Evolutionary conservation across 495 filamentous ascomycete species (phyloP).

Genomic region (Talaromyces trachyspermus): DNA sequence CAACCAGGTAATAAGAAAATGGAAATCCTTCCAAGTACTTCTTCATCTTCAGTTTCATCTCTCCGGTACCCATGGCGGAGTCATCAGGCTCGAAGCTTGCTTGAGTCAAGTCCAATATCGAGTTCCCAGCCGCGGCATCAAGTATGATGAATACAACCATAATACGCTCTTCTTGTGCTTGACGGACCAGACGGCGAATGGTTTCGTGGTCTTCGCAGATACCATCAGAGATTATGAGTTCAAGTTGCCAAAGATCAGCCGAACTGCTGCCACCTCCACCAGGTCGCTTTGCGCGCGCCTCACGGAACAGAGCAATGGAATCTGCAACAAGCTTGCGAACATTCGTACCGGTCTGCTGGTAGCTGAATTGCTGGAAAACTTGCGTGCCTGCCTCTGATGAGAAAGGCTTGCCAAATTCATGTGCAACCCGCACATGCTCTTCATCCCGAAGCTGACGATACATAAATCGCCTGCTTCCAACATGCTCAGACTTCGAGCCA

Average conservation of each 20-base stretch:
- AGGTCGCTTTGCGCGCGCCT: conserved; percentile 55
- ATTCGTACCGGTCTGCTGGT: conserved; percentile 77
- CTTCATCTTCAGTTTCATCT: conserved; percentile 67
- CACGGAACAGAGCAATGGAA: conserved; percentile 73
- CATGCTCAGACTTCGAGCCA: conserved; percentile 76
- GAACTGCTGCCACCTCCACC: conserved; percentile 36
- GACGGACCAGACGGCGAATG: conserved; percentile 70
- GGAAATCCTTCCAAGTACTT: conserved; percentile 93
- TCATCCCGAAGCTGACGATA: conserved; percentile 77
- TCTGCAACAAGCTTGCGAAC: conserved; percentile 67
- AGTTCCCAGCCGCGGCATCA: conserved; percentile 62
- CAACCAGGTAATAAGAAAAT: conserved; percentile 91
- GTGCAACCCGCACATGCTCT: conserved; percentile 74
- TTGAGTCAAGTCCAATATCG: conserved; percentile 73
- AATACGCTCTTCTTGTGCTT: conserved; percentile 85
- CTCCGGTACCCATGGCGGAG: conserved; percentile 33
- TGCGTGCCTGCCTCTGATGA: conserved; percentile 73
- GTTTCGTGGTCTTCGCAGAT: conserved; percentile 84
- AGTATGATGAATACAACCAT: conserved; percentile 98
- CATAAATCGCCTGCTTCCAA: conserved; percentile 88
- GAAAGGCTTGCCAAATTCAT: conserved; percentile 79
- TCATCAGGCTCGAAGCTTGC: conserved; percentile 65
- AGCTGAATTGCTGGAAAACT: conserved; percentile 78
- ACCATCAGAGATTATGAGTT: conserved; percentile 88
- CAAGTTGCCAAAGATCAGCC: conserved; percentile 91